Percentiles rank a stretch among this genome's conserved stretches.
Evolutionary conservation across 2,329 filamentous ascomycete genomes (phyloP).

Genomic region (Leptographium galeiforme): DNA sequence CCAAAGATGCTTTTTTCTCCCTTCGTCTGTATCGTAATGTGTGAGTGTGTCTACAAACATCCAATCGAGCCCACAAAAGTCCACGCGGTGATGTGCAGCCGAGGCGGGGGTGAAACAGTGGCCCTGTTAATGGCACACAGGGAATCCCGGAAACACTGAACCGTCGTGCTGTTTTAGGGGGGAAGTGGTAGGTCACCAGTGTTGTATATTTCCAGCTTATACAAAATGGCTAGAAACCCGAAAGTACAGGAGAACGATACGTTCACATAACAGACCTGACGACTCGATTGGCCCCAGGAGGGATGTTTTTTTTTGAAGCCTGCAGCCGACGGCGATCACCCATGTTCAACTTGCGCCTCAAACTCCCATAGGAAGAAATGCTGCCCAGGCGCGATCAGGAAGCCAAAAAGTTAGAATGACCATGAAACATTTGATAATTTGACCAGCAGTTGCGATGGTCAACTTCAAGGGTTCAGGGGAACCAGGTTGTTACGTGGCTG

Average conservation of each 20-base stretch:
- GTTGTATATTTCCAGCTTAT: too few relatives aligned
- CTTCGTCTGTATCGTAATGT: neutral
- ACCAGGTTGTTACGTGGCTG: neutral
- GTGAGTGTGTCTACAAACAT: neutral
- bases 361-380: neutral
- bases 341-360: neutral
- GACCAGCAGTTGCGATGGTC: neutral
- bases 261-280: neutral
- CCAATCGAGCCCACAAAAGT: neutral
- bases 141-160: neutral
- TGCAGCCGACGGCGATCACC: neutral
- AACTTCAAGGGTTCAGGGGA: neutral
- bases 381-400: neutral
- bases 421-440: neutral
- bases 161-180: too few relatives aligned
- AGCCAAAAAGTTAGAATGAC: neutral
- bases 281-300: too few relatives aligned
- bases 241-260: too few relatives aligned
- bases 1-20: neutral
- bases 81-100: neutral
- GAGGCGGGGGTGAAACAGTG: neutral
- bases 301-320: too few relatives aligned
- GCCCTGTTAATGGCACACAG: too few relatives aligned
- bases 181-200: too few relatives aligned
- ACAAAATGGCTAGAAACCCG: neutral